phyloP scores from a whole-genome alignment of 495 filamentous ascomycete genomes.

The Penicillium chermesinum region DNA sequence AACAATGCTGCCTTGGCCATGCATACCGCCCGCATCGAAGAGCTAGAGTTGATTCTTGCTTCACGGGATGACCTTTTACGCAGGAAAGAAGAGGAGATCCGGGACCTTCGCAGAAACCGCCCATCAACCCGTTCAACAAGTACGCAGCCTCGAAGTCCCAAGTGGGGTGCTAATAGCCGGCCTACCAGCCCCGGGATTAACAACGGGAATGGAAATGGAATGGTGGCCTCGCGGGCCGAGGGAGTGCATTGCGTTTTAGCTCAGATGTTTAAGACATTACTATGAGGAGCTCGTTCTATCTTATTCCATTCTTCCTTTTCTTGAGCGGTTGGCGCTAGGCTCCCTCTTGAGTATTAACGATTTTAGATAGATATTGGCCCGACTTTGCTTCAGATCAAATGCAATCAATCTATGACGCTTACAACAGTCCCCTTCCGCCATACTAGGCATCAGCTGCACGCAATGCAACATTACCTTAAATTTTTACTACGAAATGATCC shows the following conservation, averaged over 20 bases:
- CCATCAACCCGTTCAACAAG: constrained; percentile 44
- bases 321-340: background rate
- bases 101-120: constrained; percentile 48
- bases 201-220: constrained; percentile 25
- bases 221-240: constrained; percentile 26
- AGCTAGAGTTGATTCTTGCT: constrained; percentile 42
- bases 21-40: constrained; percentile 38
- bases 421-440: background rate
- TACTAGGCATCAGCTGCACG: no score
- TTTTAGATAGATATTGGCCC: background rate
- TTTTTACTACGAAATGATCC: no score
- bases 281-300: background rate
- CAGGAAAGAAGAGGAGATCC: constrained; percentile 58
- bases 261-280: constrained; percentile 36
- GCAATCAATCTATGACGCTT: background rate
- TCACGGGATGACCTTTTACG: constrained; percentile 45
- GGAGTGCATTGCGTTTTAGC: constrained; percentile 38
- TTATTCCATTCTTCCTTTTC: background rate
- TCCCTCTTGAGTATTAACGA: background rate
- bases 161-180: constrained; percentile 35
- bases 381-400: background rate
- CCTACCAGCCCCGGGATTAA: constrained; percentile 42
- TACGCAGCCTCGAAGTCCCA: constrained; percentile 43
- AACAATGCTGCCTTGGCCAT: constrained; percentile 32
- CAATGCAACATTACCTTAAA: no score